Evolutionary conservation across 805 yeast genomes (phyloP).

Genomic region (Millerozyma miso): DNA sequence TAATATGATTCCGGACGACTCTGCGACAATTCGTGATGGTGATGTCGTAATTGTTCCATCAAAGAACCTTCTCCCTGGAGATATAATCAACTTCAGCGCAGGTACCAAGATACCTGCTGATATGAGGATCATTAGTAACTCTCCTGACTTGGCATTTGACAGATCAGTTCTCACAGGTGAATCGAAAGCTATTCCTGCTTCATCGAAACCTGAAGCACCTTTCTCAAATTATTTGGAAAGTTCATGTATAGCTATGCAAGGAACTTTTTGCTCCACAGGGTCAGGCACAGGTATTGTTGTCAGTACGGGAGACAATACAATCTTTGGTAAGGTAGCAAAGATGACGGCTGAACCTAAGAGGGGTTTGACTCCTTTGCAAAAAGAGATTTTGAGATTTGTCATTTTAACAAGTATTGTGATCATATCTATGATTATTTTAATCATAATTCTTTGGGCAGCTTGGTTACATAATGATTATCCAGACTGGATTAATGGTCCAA

Average conservation of each 20-base stretch:
- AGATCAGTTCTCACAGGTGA: conserved; percentile 48
- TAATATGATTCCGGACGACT: conserved; percentile 38
- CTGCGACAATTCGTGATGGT: conserved; percentile 34
- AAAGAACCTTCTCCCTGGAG: conserved; percentile 39
- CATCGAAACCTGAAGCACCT: conserved; percentile 18
- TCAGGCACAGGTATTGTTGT: conserved; percentile 42
- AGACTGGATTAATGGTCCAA: conserved; percentile 38
- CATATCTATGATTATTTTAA: conserved; percentile 23
- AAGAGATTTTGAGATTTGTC: conserved; percentile 37
- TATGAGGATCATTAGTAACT: conserved; percentile 33
- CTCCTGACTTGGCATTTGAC: conserved; percentile 40
- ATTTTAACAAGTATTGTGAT: conserved; percentile 19
- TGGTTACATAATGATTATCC: conserved; percentile 37
- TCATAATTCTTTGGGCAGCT: conserved; percentile 39
- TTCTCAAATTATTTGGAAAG: conserved; percentile 41
- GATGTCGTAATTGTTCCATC: conserved; percentile 21
- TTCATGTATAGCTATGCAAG: conserved; percentile 42
- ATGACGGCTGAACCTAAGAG: conserved; percentile 35
- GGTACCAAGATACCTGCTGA: conserved; percentile 48
- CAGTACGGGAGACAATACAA: conserved; percentile 41
- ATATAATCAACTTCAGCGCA: conserved; percentile 16
- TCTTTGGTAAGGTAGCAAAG: conserved; percentile 43
- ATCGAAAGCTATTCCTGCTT: conserved; percentile 36
- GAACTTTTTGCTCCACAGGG: conserved; percentile 42
- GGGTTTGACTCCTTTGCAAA: conserved; percentile 40